Conservation (phyloP, 1,139 yeast species). For the Candida labiduridarum region DNA sequence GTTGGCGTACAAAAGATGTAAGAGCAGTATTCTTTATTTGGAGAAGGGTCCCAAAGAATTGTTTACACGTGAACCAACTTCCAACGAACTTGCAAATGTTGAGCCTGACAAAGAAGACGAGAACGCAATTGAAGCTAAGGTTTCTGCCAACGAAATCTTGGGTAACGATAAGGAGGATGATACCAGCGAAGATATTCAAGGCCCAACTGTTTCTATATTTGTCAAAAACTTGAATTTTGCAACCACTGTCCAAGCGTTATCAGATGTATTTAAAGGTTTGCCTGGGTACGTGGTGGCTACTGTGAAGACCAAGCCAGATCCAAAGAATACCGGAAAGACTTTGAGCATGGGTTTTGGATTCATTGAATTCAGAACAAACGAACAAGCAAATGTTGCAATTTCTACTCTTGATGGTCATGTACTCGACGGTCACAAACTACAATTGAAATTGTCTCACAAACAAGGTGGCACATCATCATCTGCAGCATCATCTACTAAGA, state of each 20-base stretch:
- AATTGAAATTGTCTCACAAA: conserved; percentile 85
- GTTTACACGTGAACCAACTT: conserved; percentile 61
- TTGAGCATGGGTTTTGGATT: conserved; percentile 98
- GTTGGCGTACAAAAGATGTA: conserved; percentile 83
- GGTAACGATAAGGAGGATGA: conserved; percentile 43
- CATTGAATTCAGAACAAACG: conserved; percentile 80
- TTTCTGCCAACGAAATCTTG: conserved; percentile 30
- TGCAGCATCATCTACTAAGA: conserved; percentile 30
- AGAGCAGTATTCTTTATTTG: conserved; percentile 80
- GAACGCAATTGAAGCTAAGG: conserved; percentile 35
- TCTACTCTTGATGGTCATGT: conserved; percentile 73
- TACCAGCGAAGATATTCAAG: conserved; percentile 47
- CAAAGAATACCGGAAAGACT: conserved; percentile 63
- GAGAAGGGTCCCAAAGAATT: conserved; percentile 93
- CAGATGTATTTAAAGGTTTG: conserved; percentile 64
- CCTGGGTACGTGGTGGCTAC: conserved; percentile 83
- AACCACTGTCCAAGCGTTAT: conserved; percentile 63
- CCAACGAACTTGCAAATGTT: conserved; percentile 30
- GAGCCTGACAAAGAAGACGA: conserved; percentile 19
- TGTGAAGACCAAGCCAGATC: conserved; percentile 87
- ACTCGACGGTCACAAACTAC: conserved; percentile 88
- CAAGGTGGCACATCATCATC: conserved; percentile 30
- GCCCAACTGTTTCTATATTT: conserved; percentile 83
- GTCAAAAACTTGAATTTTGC: conserved; percentile 89
- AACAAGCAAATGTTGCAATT: conserved; percentile 78